Evolutionary conservation across 306 rosid species (phyloP).

Genomic region (Vachellia collinsii): DNA sequence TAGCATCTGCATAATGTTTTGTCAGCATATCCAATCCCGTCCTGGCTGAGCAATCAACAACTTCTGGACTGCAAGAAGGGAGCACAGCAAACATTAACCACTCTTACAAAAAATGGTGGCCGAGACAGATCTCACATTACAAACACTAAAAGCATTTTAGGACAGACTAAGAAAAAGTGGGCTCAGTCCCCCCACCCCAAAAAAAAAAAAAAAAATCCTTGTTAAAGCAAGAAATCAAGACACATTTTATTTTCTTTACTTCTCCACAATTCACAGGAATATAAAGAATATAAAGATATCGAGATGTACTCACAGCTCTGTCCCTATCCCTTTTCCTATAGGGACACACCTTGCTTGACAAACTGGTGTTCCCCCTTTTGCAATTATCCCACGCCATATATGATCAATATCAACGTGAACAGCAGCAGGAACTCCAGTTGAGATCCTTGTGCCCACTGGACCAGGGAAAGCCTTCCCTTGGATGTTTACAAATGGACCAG

Average conservation of each 20-base stretch:
- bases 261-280: not conserved
- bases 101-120: conserved; percentile 21
- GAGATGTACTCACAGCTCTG: conserved; percentile 86
- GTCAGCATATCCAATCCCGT: conserved; percentile 94
- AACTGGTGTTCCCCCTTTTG: conserved; percentile 98
- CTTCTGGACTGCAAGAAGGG: conserved; percentile 81
- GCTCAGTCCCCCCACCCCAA: not conserved
- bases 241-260: not conserved
- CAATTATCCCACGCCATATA: conserved; percentile 92
- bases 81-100: conserved; percentile 36
- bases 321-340: conserved; percentile 76
- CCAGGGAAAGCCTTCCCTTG: conserved; percentile 62
- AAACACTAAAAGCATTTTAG: not conserved
- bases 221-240: conserved; percentile 1
- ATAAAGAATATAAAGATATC: conserved; percentile 32
- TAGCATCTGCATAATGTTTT: conserved; percentile 91
- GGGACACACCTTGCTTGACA: conserved; percentile 96
- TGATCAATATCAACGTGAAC: conserved; percentile 69
- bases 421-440: conserved; percentile 56
- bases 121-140: not conserved
- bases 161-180: not conserved
- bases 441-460: conserved; percentile 58
- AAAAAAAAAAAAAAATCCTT: not conserved
- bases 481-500: conserved; percentile 52
- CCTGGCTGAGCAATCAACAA: conserved; percentile 97